Conservation (phyloP, 2,329 filamentous ascomycete species). For the Ceratocystiopsis minuta region DNA sequence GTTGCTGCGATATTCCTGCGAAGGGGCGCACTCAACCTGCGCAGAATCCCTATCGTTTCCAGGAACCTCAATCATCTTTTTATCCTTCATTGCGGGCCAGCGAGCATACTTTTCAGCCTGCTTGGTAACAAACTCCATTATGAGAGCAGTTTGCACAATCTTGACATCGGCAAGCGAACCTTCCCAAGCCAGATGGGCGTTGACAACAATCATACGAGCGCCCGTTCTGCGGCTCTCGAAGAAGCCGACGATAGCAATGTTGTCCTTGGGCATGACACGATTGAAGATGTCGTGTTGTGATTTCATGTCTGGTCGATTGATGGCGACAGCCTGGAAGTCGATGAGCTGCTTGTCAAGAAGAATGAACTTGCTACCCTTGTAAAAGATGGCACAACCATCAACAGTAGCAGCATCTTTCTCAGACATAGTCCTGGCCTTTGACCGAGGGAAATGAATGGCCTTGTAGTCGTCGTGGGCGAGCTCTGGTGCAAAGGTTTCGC, state of each 20-base stretch:
- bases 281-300: slow-evolving; percentile 96
- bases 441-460: slow-evolving; percentile 83
- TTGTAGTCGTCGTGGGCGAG: slow-evolving; percentile 81
- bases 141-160: slow-evolving; percentile 81
- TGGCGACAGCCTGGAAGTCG: slow-evolving; percentile 79
- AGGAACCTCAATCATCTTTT: slow-evolving; percentile 37
- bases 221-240: slow-evolving; percentile 83
- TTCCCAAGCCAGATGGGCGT: slow-evolving; percentile 92
- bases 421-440: slow-evolving; percentile 76
- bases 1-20: slow-evolving; percentile 69
- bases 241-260: slow-evolving; percentile 83
- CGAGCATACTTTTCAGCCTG: slow-evolving; percentile 72
- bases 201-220: slow-evolving; percentile 80
- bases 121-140: slow-evolving; percentile 83
- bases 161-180: slow-evolving; percentile 84
- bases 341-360: slow-evolving; percentile 86
- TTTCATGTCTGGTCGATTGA: slow-evolving; percentile 93
- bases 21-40: slow-evolving; percentile 52
- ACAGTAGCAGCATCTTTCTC: slow-evolving; percentile 79
- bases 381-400: slow-evolving; percentile 93
- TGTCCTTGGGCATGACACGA: slow-evolving; percentile 93
- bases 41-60: slow-evolving; percentile 24
- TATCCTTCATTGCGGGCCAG: slow-evolving; percentile 66
- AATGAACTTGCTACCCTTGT: slow-evolving; percentile 72
- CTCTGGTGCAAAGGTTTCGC: slow-evolving; percentile 76